These are phyloP conservation scores for Pseudogymnoascus sp. DNA, from an alignment of 2,329 filamentous ascomycete genomes.

Conservation along the genomic window DNA sequence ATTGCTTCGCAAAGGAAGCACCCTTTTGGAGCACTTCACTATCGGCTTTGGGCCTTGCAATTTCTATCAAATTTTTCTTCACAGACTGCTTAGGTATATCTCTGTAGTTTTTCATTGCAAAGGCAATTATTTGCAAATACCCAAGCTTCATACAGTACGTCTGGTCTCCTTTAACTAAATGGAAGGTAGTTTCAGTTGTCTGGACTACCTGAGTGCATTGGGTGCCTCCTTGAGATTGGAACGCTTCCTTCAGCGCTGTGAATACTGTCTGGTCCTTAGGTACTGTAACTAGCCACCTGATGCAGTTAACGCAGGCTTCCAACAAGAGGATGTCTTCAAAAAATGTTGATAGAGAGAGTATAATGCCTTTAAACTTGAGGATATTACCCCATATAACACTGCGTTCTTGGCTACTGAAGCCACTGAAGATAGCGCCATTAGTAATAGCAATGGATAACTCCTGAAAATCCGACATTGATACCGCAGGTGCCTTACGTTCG, in stretches of 20 bases:
- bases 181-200: constrained; percentile 12
- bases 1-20: constrained; percentile 13
- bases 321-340: constrained; percentile 18
- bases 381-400: constrained; percentile 15
- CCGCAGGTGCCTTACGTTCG: constrained; percentile 14
- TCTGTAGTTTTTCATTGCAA: constrained; percentile 13
- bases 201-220: constrained; percentile 14
- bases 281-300: constrained; percentile 15
- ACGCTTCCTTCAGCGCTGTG: constrained; percentile 10
- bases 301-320: constrained; percentile 14
- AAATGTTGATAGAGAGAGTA: constrained; percentile 17
- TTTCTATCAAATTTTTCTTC: constrained; percentile 14
- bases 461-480: constrained; percentile 16
- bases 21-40: constrained; percentile 14
- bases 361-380: constrained; percentile 13
- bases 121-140: constrained; percentile 11
- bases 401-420: constrained; percentile 17
- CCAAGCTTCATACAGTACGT: constrained; percentile 12
- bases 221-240: not conserved
- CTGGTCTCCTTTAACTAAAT: not conserved
- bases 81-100: constrained; percentile 12
- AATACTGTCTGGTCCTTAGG: constrained; percentile 8
- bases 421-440: constrained; percentile 14
- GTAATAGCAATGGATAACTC: constrained; percentile 12
- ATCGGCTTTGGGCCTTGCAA: constrained; percentile 16